Evolutionary conservation across 2,329 filamentous ascomycete species (phyloP).

Genomic region (Aspergillus sp.): DNA sequence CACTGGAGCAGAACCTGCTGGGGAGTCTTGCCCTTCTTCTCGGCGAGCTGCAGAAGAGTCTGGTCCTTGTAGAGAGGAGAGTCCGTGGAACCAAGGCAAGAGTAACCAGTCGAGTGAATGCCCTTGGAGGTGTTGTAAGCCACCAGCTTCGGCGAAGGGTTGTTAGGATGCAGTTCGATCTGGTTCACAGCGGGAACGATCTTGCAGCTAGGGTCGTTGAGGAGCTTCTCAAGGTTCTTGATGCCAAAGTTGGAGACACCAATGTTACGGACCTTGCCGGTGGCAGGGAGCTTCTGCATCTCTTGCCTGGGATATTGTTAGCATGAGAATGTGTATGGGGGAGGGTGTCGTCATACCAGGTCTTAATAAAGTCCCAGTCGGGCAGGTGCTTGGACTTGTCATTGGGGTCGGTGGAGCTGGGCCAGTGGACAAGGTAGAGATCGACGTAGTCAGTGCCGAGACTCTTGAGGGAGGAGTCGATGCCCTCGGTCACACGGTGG

Average conservation of each 20-base stretch:
- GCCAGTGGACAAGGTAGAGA: slow-evolving; percentile 72
- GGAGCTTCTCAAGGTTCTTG: slow-evolving; percentile 73
- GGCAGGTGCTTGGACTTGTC: slow-evolving; percentile 61
- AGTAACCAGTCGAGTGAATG: slow-evolving; percentile 58
- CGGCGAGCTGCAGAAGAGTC: slow-evolving; percentile 51
- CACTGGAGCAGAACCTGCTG: slow-evolving; percentile 63
- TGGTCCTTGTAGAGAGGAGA: slow-evolving; percentile 55
- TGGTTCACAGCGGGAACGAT: slow-evolving; percentile 55
- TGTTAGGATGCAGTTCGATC: slow-evolving; percentile 63
- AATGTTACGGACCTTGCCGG: slow-evolving; percentile 71
- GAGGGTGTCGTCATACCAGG: slow-evolving; percentile 49
- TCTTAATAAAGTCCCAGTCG: slow-evolving; percentile 82
- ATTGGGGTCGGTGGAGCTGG: slow-evolving; percentile 53
- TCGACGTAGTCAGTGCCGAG: slow-evolving; percentile 68
- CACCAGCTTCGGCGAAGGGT: slow-evolving; percentile 61
- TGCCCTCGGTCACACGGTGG: slow-evolving; percentile 61
- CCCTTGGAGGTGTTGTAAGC: slow-evolving; percentile 53
- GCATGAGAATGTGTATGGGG: slow-evolving; percentile 31
- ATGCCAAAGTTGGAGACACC: slow-evolving; percentile 86
- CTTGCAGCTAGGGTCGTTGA: slow-evolving; percentile 61
- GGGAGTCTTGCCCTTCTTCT: slow-evolving; percentile 56
- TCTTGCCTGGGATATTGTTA: slow-evolving; percentile 62
- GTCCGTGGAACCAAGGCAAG: slow-evolving; percentile 56
- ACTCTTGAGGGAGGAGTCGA: slow-evolving; percentile 61
- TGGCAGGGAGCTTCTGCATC: slow-evolving; percentile 46